Evolutionary conservation across 768 basidiomycete genomes (phyloP), one percentile per base, ranked within the genome.

Genomic region (Agrocybe praecox): DNA sequence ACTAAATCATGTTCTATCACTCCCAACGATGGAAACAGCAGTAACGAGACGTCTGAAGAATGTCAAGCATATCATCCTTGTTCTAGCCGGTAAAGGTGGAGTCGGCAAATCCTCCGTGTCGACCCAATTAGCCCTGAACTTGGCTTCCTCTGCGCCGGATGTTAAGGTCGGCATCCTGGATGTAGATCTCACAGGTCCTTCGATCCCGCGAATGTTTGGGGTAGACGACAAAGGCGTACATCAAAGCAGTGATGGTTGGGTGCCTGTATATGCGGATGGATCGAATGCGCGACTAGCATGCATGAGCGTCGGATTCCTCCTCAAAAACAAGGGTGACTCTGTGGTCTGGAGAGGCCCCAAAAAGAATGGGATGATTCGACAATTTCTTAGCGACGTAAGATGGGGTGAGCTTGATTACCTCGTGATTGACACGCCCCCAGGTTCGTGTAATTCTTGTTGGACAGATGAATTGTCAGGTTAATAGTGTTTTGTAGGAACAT

Each of bases 321-420:
- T 98, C 64, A 92, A 93, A 76, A 89, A 88, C 67, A 88, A 87
- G 67, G 89, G 87, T 19, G 96, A 98, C 68, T 93, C 92, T 17
- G 94, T 99, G 46, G 93, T 99, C 1, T 99, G 97, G 97, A 77
- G 97, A 66, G 97, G 97, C 0, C 97, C 97, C 47, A 98, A 97
- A 80, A 98, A 97, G 80, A 96, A 96, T 64, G 96, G 90, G 55
- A 97, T 97, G 95, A 96, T 98, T 64, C 79, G 94, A 66, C 96
- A 98, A 76, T 97, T 98, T 70, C 71, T 97, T 69, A 86, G 87
- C 64, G 93, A 98, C 63, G 95, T 97, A n/a, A 77, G 92, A 61
- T 98, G 95, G 95, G 95, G 93, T 46, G 87, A 92, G 42, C 77
- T 96, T 56, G 95, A 98, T 70, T 96, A 91, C 76, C 80, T 98